phyloP scores from a whole-genome alignment of 208 protist species.

The Tritrichomonas musculus region DNA sequence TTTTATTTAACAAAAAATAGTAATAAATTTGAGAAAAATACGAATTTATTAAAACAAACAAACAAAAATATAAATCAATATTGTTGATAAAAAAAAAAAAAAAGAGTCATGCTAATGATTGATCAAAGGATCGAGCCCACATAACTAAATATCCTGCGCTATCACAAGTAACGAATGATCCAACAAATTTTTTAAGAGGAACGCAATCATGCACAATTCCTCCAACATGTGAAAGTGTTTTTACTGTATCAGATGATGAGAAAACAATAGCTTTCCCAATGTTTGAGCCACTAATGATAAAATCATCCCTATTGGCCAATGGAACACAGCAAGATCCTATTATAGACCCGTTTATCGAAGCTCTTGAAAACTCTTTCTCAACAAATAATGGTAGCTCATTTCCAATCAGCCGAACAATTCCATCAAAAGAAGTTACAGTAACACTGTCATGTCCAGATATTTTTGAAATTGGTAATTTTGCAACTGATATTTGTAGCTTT shows the following conservation, averaged over 20 bases:
- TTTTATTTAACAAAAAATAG: not conserved
- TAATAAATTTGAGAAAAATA: not conserved
- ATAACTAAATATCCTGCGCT: not conserved
- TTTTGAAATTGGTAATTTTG: not conserved
- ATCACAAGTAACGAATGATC: slow-evolving; percentile 22
- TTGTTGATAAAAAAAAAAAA: too few relatives aligned
- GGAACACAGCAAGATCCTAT: slow-evolving; percentile 27
- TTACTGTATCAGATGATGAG: too few relatives aligned
- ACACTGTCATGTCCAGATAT: not conserved
- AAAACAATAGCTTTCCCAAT: not conserved
- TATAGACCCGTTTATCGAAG: not conserved
- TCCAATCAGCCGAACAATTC: not conserved
- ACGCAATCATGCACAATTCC: slow-evolving; percentile 18
- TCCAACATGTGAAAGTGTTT: not conserved
- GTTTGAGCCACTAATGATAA: not conserved
- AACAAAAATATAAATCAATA: too few relatives aligned
- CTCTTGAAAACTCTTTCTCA: not conserved
- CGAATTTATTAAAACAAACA: too few relatives aligned
- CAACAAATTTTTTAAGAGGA: not conserved
- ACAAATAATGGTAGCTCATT: not conserved
- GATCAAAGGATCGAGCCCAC: not conserved
- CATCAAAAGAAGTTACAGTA: slow-evolving; percentile 28
- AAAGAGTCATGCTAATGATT: not conserved
- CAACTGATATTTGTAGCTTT: not conserved
- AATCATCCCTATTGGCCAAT: not conserved